A percentile compares a stretch with the other conserved stretches of the same genome.
These are phyloP conservation scores for Earliella scabrosa DNA, from an alignment of 1,284 basidiomycete species.

Conservation along the genomic window DNA sequence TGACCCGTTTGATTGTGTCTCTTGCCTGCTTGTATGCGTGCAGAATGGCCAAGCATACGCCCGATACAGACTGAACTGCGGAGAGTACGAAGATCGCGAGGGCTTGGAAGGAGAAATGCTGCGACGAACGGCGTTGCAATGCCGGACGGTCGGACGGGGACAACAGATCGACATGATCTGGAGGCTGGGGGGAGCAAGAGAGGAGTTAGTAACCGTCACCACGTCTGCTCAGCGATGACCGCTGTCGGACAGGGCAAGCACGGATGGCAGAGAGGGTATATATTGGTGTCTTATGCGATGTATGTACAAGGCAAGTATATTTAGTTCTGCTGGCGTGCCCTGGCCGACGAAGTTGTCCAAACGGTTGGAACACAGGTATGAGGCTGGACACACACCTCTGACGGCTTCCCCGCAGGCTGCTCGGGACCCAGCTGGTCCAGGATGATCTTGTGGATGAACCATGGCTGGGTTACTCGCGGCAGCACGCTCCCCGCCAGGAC, in stretches of 20 bases:
- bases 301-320: constrained; percentile 9
- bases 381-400: constrained; percentile 36
- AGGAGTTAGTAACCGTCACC: constrained; percentile 11
- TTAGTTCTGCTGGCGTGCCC: constrained; percentile 16
- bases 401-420: constrained; percentile 25
- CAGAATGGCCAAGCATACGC: constrained; percentile 65
- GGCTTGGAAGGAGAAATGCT: constrained; percentile 56
- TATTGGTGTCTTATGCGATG: constrained; percentile 4
- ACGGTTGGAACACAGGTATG: neutral
- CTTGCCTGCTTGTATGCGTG: constrained; percentile 69
- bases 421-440: constrained; percentile 61
- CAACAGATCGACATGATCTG: neutral
- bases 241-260: constrained; percentile 1
- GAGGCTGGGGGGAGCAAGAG: neutral
- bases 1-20: constrained; percentile 67
- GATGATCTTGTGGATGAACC: constrained; percentile 76
- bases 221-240: neutral
- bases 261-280: neutral
- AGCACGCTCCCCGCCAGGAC: constrained; percentile 69
- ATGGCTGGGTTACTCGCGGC: constrained; percentile 75
- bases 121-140: constrained; percentile 26
- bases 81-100: constrained; percentile 72
- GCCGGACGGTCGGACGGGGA: constrained; percentile 14
- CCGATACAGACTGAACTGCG: constrained; percentile 71
- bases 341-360: constrained; percentile 6